These are phyloP conservation scores for Neoscytalidium dimidiatum DNA, from an alignment of 2,329 filamentous ascomycete genomes.

Conservation along the genomic window DNA sequence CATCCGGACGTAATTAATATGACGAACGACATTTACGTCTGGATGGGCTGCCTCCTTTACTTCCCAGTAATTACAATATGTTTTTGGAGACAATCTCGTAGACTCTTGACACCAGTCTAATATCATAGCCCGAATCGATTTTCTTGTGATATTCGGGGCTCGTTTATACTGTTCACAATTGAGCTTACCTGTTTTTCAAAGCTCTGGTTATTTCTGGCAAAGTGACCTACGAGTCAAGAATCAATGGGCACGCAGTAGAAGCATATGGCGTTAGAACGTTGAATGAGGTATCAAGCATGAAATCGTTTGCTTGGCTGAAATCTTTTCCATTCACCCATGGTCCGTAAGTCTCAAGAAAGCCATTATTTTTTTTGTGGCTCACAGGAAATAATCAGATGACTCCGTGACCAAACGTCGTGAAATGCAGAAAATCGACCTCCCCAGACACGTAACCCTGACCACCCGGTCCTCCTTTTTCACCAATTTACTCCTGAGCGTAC, in stretches of 20 bases:
- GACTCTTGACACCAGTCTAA: no score
- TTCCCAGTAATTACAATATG: no score
- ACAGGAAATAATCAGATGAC: slow-evolving; percentile 19
- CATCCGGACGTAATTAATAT: no score
- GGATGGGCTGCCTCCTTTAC: no score
- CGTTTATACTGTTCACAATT: no score
- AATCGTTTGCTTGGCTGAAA: slow-evolving; percentile 7
- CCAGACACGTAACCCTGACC: slow-evolving; percentile 9
- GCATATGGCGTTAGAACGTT: neutral
- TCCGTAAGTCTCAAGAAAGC: slow-evolving; percentile 20
- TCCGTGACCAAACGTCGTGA: slow-evolving; percentile 22
- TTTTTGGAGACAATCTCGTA: no score
- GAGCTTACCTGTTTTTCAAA: no score
- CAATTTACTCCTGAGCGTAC: slow-evolving; percentile 18
- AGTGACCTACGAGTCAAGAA: no score
- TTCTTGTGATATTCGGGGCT: no score
- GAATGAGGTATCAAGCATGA: slow-evolving; percentile 2
- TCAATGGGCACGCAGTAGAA: neutral
- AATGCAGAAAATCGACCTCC: slow-evolving; percentile 19
- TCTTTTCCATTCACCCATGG: slow-evolving; percentile 20
- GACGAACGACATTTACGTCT: no score
- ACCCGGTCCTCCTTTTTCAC: slow-evolving; percentile 13
- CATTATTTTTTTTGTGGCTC: slow-evolving; percentile 18
- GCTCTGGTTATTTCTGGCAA: neutral
- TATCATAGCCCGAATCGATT: no score